Percentiles rank a stretch among this genome's conserved stretches.
Evolutionary conservation across 2,329 filamentous ascomycete species (phyloP).

Genomic region (Talaromyces sp.): DNA sequence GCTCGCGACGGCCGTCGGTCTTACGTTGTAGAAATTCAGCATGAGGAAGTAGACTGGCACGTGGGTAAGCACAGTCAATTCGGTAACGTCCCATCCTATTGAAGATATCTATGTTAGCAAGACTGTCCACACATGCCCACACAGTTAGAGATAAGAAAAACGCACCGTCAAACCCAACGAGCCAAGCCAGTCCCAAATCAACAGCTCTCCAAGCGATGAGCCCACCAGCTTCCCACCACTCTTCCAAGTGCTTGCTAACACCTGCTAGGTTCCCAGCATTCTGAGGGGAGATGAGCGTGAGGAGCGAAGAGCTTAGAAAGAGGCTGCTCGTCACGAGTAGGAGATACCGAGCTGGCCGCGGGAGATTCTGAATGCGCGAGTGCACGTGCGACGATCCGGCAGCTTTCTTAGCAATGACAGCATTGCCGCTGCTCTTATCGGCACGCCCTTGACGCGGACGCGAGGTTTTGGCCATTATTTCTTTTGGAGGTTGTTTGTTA

Average conservation of each 20-base stretch:
- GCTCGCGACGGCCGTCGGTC: constrained; percentile 55
- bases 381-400: background rate
- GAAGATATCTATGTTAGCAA: background rate
- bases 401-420: too few relatives aligned
- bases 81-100: constrained; percentile 60
- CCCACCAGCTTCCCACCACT: constrained; percentile 57
- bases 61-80: constrained; percentile 65
- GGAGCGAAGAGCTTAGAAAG: constrained; percentile 59
- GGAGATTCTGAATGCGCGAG: constrained; percentile 14
- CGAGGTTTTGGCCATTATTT: background rate
- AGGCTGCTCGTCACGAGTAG: constrained; percentile 52
- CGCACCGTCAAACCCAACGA: constrained; percentile 51
- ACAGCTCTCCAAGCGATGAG: constrained; percentile 55
- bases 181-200: constrained; percentile 71
- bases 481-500: background rate
- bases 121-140: too few relatives aligned
- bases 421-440: background rate
- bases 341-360: constrained; percentile 39
- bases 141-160: background rate
- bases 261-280: constrained; percentile 62
- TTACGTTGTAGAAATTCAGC: constrained; percentile 70
- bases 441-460: background rate
- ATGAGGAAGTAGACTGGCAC: constrained; percentile 73
- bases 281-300: constrained; percentile 57
- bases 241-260: constrained; percentile 61